Evolutionary conservation across 2,329 filamentous ascomycete genomes (phyloP), one percentile per base, ranked within the genome.

Genomic region (Hypomyces rosellus): DNA sequence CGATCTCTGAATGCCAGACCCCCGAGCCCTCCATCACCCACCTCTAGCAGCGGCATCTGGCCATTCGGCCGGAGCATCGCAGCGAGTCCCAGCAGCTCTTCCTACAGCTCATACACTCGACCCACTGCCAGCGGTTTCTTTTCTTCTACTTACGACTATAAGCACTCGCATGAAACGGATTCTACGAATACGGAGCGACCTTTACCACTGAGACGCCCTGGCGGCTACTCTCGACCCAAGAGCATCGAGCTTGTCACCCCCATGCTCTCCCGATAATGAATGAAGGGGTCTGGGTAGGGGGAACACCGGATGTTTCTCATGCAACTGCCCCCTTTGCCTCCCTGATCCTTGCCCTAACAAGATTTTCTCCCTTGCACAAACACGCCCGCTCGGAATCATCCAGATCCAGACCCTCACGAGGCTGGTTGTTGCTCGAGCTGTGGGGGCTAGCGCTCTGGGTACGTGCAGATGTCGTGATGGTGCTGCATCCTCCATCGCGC

Each of bases 171-270:
- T 51, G 65, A 66, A 20, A 46, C 55, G 34, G 59, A 54, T 33
- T 59, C 63, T 18, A 59, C 57, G 16, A 69, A 69, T 42, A 69
- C 72, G 58, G 79, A 82, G 54, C 71, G 80, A 8, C 81, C 81
- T 6, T 66, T 84, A 20, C 81, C 81, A 13, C 73, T 73, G 9
- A 74, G 81, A 44, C 73, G 75, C 45, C 77, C 80, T 3, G 70
- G 74, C 36, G 69, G 71, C 37, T 80, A 80, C 64, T 72, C 77
- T 56, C 72, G 81, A 43, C 78, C 80, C 34, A 81, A 77, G 66
- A 83, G 80, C 67, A 81, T 83, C 58, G 80, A 84, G 66, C 71
- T 84, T 18, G 79, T 84, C 41, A 82, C 80, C 46, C 81, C 81
- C 34, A 74, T 81, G 65, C 63, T 78, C 57, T 71, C 76, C 47